phyloP scores from a whole-genome alignment of 2,329 filamentous ascomycete species.

The Epichloe bromicola region DNA sequence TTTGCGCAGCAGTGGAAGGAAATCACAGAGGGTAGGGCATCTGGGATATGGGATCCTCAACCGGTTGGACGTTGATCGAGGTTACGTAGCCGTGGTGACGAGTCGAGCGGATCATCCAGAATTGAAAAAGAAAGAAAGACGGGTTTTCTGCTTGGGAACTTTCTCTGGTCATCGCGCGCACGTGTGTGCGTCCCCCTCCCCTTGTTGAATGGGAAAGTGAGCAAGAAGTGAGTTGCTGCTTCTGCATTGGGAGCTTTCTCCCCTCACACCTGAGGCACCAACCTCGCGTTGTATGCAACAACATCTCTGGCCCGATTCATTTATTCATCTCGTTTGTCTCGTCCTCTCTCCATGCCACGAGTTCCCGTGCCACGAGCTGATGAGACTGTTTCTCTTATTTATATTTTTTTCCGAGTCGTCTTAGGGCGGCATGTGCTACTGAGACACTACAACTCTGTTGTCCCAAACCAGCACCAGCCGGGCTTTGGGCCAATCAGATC shows the following conservation, averaged over 20 bases:
- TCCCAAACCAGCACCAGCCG: not conserved
- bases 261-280: slow-evolving; percentile 5
- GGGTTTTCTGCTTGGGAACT: not conserved
- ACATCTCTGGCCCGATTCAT: not conserved
- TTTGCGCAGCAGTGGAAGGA: slow-evolving; percentile 66
- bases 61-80: slow-evolving; percentile 1
- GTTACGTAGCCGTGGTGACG: not conserved
- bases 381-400: not conserved
- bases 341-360: not conserved
- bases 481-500: slow-evolving; percentile 1
- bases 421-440: not conserved
- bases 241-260: slow-evolving; percentile 1
- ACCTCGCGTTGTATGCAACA: not conserved
- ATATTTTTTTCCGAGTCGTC: not conserved
- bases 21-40: slow-evolving; percentile 30
- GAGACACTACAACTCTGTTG: not conserved
- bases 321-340: not conserved
- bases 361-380: not conserved
- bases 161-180: too few relatives aligned
- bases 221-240: slow-evolving; percentile 6
- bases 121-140: slow-evolving; percentile 1
- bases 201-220: slow-evolving; percentile 1
- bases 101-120: not conserved
- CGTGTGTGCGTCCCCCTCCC: too few relatives aligned
- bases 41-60: slow-evolving; percentile 26